Evolutionary conservation across 139 green algal genomes (phyloP).

Genomic region (Picochlorum sp.): DNA sequence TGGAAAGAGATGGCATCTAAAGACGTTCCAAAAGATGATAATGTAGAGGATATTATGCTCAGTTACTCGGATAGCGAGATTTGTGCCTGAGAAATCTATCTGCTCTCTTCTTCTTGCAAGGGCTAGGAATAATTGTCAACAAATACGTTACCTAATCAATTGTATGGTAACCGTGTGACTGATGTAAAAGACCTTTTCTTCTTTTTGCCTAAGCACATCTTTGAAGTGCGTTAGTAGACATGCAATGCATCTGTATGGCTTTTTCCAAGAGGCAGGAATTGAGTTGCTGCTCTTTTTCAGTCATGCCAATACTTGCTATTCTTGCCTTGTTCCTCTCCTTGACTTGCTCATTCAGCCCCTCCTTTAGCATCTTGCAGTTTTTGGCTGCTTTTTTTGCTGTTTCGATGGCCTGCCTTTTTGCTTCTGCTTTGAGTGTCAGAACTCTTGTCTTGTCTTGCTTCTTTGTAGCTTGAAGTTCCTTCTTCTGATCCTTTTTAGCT

Average conservation of each 20-base stretch:
- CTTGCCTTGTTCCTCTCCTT: background rate
- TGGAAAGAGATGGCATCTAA: no score
- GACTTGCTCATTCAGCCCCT: background rate
- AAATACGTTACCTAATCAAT: no score
- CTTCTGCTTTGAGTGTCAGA: background rate
- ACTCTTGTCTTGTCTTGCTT: background rate
- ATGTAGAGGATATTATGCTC: background rate
- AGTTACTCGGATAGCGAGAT: no score
- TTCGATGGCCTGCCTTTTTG: background rate
- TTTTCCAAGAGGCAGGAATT: conserved; percentile 1
- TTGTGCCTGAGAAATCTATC: no score
- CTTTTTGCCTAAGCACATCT: no score
- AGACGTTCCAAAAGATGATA: no score
- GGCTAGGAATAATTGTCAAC: no score
- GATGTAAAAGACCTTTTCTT: no score
- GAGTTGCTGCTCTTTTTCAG: background rate
- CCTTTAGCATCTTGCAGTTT: background rate
- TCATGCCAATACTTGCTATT: conserved; percentile 1
- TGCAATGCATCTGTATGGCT: background rate
- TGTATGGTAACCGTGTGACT: no score
- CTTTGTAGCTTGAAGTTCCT: background rate
- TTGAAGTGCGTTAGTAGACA: no score
- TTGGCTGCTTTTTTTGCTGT: background rate
- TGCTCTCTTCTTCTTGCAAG: no score
- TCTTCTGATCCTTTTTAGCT: background rate